Percentiles rank a stretch among this genome's conserved stretches.
These are phyloP conservation scores for Funneliformis mosseae DNA, from an alignment of 192 early-diverging fungal species.

Conservation along the genomic window DNA sequence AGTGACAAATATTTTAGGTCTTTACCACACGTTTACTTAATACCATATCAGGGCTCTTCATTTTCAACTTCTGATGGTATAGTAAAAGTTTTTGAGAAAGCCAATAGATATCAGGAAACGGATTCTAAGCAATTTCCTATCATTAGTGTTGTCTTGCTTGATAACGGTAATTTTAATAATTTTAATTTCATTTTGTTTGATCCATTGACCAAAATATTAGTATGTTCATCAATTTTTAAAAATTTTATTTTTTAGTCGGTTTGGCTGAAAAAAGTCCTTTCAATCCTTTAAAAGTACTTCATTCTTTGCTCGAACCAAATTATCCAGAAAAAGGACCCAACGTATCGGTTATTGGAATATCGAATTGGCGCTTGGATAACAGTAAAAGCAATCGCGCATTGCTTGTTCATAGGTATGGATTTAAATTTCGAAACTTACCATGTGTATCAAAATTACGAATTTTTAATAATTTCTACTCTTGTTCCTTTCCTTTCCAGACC, in stretches of 20 bases:
- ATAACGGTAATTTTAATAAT: not conserved
- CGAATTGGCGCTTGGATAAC: constrained; percentile 33
- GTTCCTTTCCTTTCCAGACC: too few species aligned
- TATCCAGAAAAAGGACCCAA: constrained; percentile 5
- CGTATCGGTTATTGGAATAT: constrained; percentile 28
- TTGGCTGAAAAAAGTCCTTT: constrained; percentile 27
- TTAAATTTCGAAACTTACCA: too few species aligned
- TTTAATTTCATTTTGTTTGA: too few species aligned
- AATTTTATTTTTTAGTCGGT: constrained; percentile 3
- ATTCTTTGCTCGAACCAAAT: not conserved
- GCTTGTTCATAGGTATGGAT: not conserved
- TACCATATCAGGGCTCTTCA: constrained; percentile 28
- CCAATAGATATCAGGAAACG: constrained; percentile 16
- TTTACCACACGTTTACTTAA: constrained; percentile 28
- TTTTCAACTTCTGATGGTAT: constrained; percentile 31
- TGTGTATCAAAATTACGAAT: not conserved
- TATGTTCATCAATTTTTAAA: too few species aligned
- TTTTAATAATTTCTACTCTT: not conserved
- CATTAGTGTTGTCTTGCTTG: too few species aligned
- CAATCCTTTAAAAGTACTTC: constrained; percentile 31
- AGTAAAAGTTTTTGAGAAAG: constrained; percentile 6
- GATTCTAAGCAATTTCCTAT: not conserved
- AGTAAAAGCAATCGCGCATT: constrained; percentile 16
- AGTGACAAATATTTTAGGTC: constrained; percentile 18
- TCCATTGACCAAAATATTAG: too few species aligned